These are phyloP conservation scores for Dionaea muscipula DNA, from an alignment of 179 eudicot species.

Conservation along the genomic window DNA sequence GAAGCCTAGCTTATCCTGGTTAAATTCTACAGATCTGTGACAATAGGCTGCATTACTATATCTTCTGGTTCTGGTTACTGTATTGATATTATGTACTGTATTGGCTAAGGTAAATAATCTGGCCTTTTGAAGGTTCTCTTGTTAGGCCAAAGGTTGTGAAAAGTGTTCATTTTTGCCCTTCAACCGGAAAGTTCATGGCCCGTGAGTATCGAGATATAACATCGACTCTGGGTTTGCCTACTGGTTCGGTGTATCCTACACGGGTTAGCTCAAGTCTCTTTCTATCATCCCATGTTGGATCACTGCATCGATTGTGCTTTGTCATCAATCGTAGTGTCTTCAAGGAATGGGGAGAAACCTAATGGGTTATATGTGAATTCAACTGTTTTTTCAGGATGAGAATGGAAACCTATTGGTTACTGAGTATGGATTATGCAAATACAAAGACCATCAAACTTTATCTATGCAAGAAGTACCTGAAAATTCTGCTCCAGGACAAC, in stretches of 20 bases:
- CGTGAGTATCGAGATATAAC: slow-evolving; percentile 97
- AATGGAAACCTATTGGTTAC: slow-evolving; percentile 83
- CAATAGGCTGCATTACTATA: no score
- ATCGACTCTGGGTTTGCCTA: slow-evolving; percentile 83
- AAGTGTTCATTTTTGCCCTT: slow-evolving; percentile 93
- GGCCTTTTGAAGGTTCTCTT: slow-evolving; percentile 58
- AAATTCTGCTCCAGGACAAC: slow-evolving; percentile 98
- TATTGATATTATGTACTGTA: background rate
- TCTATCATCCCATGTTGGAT: background rate
- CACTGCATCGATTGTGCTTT: background rate
- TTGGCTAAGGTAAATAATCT: background rate
- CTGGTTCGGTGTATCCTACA: slow-evolving; percentile 98
- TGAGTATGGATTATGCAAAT: slow-evolving; percentile 89
- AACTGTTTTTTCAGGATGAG: slow-evolving; percentile 54
- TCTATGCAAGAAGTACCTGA: slow-evolving; percentile 99
- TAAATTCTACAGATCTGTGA: no score
- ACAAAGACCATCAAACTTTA: slow-evolving; percentile 90
- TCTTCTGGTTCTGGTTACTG: background rate
- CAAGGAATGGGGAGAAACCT: slow-evolving; percentile 38
- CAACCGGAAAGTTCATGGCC: slow-evolving; percentile 52
- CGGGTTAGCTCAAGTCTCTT: slow-evolving; percentile 36
- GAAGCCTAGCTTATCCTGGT: no score
- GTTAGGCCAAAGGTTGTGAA: slow-evolving; percentile 98
- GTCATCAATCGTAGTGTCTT: slow-evolving; percentile 5
- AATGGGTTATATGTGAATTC: slow-evolving; percentile 1